A percentile compares a stretch with the other conserved stretches of the same genome.
phyloP scores from a whole-genome alignment of 768 basidiomycete species.

The Lactarius psammicola region DNA sequence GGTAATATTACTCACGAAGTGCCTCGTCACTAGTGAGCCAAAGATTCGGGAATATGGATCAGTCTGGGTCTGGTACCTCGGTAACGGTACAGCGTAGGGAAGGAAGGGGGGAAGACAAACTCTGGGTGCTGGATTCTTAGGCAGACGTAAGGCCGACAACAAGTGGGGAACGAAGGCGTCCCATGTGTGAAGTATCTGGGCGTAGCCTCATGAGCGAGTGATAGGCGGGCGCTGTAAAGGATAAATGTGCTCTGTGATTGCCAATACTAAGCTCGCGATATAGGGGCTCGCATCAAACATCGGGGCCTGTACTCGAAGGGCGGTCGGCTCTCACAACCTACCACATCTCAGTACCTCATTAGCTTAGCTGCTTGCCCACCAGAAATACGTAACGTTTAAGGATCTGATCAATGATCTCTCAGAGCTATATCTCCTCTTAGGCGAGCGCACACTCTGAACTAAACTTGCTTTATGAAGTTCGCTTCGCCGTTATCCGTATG shows the following conservation, averaged over 20 bases:
- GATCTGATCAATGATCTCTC: neutral
- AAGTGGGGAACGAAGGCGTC: neutral
- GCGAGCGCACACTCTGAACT: neutral
- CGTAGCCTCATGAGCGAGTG: neutral
- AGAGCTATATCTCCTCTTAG: neutral
- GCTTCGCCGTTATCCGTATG: neutral
- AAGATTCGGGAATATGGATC: slow-evolving; percentile 1
- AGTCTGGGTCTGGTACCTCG: neutral
- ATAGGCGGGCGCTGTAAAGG: neutral
- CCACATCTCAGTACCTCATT: neutral
- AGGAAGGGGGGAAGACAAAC: neutral
- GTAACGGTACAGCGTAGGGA: neutral
- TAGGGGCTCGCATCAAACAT: neutral
- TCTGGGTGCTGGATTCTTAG: neutral
- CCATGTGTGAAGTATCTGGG: neutral
- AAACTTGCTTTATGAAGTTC: neutral
- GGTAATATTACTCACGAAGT: neutral
- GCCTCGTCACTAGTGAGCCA: neutral
- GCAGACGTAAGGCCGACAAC: neutral
- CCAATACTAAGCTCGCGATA: neutral
- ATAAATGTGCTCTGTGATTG: neutral
- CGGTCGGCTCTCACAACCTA: neutral
- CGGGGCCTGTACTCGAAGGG: too few species aligned
- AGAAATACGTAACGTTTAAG: too few species aligned
- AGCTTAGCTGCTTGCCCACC: too few species aligned